Evolutionary conservation across 306 rosid genomes (phyloP).

Genomic region (Cercis canadensis): DNA sequence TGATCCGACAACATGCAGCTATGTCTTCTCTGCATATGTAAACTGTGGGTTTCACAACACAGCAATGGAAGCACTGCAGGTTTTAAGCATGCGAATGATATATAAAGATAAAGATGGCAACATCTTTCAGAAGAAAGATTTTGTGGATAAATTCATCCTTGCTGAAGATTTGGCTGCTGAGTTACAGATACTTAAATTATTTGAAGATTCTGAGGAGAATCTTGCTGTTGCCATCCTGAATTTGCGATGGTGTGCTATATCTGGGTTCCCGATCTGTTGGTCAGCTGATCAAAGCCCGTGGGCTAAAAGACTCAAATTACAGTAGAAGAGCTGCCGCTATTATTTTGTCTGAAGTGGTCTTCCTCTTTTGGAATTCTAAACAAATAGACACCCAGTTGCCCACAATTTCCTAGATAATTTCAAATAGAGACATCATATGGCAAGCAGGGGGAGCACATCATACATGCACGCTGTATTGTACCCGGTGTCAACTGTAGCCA

Average conservation of each 20-base stretch:
- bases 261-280: conserved; percentile 62
- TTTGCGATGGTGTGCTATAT: conserved; percentile 74
- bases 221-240: conserved; percentile 68
- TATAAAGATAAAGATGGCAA: conserved; percentile 45
- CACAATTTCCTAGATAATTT: too few species aligned
- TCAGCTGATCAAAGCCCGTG: conserved; percentile 70
- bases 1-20: conserved; percentile 59
- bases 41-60: conserved; percentile 60
- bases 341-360: not conserved
- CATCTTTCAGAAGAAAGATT: conserved; percentile 32
- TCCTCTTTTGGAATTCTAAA: conserved; percentile 11
- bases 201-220: conserved; percentile 55
- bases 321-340: conserved; percentile 1
- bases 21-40: conserved; percentile 73
- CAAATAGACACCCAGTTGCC: too few species aligned
- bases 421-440: too few species aligned
- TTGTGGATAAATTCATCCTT: conserved; percentile 56
- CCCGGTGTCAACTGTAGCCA: too few species aligned
- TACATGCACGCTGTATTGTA: too few species aligned
- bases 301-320: conserved; percentile 60
- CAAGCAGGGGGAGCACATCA: too few species aligned
- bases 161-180: conserved; percentile 60
- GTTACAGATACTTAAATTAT: conserved; percentile 54
- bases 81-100: conserved; percentile 68
- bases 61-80: conserved; percentile 74